Conservation (phyloP, 768 basidiomycete species). For the Boletus insuetus region DNA sequence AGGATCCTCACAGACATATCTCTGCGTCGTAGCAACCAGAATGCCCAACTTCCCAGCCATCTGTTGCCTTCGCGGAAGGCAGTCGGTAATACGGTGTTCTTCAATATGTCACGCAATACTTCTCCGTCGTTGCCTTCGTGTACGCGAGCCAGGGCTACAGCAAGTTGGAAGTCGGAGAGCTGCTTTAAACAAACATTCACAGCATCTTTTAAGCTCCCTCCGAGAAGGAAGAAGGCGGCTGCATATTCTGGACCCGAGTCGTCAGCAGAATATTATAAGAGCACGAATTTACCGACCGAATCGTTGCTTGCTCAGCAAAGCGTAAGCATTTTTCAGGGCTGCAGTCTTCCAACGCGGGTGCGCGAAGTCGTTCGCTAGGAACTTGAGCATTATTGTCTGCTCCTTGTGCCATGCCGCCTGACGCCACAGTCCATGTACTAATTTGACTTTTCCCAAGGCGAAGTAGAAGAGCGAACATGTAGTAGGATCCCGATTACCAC, state of each 20-base stretch:
- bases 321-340: constrained; percentile 95
- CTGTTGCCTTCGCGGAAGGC: constrained; percentile 88
- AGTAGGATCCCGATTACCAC: constrained; percentile 85
- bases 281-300: constrained; percentile 61
- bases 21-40: constrained; percentile 86
- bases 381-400: constrained; percentile 85
- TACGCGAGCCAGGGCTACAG: constrained; percentile 80
- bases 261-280: constrained; percentile 2
- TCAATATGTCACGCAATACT: constrained; percentile 66
- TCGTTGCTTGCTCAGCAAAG: constrained; percentile 84
- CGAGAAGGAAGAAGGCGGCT: constrained; percentile 96
- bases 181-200: constrained; percentile 88
- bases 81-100: constrained; percentile 72
- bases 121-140: constrained; percentile 84
- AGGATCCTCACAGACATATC: constrained; percentile 90
- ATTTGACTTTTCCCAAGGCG: constrained; percentile 86
- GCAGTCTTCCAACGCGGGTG: constrained; percentile 86
- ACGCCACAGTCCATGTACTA: constrained; percentile 94
- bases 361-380: constrained; percentile 86
- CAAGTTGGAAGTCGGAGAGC: constrained; percentile 86
- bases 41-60: constrained; percentile 94
- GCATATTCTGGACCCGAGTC: constrained; percentile 73
- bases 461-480: constrained; percentile 92
- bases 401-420: constrained; percentile 95
- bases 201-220: constrained; percentile 84